phyloP scores from a whole-genome alignment of 2,329 filamentous ascomycete species.

The Penicillium sp. region DNA sequence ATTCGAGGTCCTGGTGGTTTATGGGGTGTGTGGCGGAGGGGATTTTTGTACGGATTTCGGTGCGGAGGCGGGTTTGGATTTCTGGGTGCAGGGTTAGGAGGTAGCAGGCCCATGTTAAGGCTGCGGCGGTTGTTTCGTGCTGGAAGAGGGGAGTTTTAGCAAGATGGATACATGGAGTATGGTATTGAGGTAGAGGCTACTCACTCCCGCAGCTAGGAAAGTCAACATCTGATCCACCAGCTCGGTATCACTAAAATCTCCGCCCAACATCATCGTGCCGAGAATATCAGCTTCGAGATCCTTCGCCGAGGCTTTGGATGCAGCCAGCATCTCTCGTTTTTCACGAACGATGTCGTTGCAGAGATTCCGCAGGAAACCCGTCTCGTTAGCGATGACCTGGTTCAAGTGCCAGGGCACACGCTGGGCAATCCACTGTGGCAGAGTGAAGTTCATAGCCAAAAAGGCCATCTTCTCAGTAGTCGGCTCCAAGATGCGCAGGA shows the following conservation, averaged over 20 bases:
- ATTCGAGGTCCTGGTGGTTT: constrained; percentile 60
- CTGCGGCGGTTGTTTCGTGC: constrained; percentile 63
- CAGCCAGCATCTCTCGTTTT: constrained; percentile 37
- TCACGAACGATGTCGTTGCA: constrained; percentile 46
- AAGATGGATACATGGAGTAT: neutral
- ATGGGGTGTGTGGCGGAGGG: constrained; percentile 45
- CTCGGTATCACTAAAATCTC: constrained; percentile 47
- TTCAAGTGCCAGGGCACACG: constrained; percentile 52
- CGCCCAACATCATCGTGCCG: constrained; percentile 46
- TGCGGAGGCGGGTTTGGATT: constrained; percentile 56
- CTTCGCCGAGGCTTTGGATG: constrained; percentile 46
- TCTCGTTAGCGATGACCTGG: constrained; percentile 38
- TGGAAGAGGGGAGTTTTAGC: constrained; percentile 12
- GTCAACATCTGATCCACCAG: constrained; percentile 53
- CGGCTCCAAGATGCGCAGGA: constrained; percentile 58
- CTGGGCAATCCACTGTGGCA: constrained; percentile 59
- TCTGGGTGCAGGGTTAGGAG: constrained; percentile 58
- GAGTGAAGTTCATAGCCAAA: constrained; percentile 52
- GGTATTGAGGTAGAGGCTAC: constrained; percentile 6
- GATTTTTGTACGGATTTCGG: constrained; percentile 57
- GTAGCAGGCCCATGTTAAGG: constrained; percentile 62
- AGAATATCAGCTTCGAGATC: constrained; percentile 48
- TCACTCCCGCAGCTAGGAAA: constrained; percentile 48
- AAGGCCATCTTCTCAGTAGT: constrained; percentile 52
- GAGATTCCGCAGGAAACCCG: constrained; percentile 38